Evolutionary conservation across 2,329 filamentous ascomycete genomes (phyloP), one percentile per base, ranked within the genome.

Genomic region (Cercospora sesami): DNA sequence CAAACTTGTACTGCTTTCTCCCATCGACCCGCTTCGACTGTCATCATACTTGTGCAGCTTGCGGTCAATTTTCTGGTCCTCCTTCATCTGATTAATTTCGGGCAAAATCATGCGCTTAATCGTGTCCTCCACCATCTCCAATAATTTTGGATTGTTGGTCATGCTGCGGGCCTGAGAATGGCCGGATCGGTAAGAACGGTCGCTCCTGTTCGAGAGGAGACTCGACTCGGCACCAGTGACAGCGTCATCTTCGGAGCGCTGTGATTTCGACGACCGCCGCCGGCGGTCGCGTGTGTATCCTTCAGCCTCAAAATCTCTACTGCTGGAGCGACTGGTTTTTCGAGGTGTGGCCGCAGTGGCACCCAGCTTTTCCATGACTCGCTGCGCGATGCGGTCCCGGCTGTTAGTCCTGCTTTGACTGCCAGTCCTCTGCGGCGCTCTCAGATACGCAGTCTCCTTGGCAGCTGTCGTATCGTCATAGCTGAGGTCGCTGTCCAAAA

Each of bases 121-220:
- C 14, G 93, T 93, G 80, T 97, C 93, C 80, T 97, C 94, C 3
- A 97, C 94, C 0, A 93, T 95, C 75, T 95, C 92, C 2, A 97
- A 85, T 1, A 97, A 82, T 77, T 93, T 95, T 0, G 94, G 94
- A 75, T 97, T 97, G 80, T 96, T 96, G 78, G 96, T 92, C 80
- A 96, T 91, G 0, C 92, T 94, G 3, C 92, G 92, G 1, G 80
- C 80, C 68, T 86, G 86, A 18, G 86, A 87, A 36, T 83, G 84
- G 39, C 85, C 85, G 31, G 87, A 89, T 42, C 83, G 83, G 71
- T 86, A 85, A 8, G 89, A 90, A 69, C 86, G 84, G 64, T 84
- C 83, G 72, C 86, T 86, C 71, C 85, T 84, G 53, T 86, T 89
- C 66, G 86, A 89, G 51, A 89, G 78, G 51, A 89, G 76, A 73